These are phyloP conservation scores for Colletotrichum sp. DNA, from an alignment of 2,329 filamentous ascomycete genomes.

Conservation along the genomic window DNA sequence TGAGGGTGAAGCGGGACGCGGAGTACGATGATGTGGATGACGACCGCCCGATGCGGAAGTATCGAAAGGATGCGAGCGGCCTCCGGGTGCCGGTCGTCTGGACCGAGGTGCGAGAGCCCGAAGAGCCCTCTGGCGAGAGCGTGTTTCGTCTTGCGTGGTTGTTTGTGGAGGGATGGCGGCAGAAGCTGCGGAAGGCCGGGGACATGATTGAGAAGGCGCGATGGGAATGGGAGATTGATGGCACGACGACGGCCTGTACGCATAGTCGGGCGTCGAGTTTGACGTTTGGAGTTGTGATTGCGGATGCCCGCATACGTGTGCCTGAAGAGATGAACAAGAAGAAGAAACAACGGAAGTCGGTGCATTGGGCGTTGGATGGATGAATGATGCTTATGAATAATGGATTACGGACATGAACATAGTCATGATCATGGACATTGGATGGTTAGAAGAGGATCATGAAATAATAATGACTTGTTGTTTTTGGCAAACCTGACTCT, in stretches of 20 bases:
- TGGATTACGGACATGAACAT: background rate
- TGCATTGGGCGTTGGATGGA: conserved; percentile 13
- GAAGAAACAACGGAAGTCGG: conserved; percentile 5
- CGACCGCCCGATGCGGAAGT: background rate
- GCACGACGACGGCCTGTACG: conserved; percentile 22
- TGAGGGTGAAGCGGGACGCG: conserved; percentile 10
- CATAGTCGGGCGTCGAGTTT: conserved; percentile 6
- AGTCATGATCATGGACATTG: background rate
- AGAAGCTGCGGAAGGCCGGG: conserved; percentile 32
- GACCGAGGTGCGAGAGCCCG: background rate
- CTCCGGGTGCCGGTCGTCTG: conserved; percentile 2
- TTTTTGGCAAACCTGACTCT: background rate
- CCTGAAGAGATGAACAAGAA: background rate
- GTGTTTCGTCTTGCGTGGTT: conserved; percentile 40
- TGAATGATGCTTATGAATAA: background rate
- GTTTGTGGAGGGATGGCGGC: conserved; percentile 42
- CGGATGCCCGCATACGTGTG: conserved; percentile 1
- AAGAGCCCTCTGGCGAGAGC: conserved; percentile 23
- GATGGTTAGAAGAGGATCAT: background rate
- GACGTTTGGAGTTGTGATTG: background rate
- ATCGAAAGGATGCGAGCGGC: conserved; percentile 2
- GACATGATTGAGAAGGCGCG: conserved; percentile 37
- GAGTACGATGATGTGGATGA: conserved; percentile 13
- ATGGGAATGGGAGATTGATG: conserved; percentile 32
- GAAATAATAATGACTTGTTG: background rate